Base-by-base conservation (phyloP, 257 asterid genomes). In the Solanum pennellii region DNA sequence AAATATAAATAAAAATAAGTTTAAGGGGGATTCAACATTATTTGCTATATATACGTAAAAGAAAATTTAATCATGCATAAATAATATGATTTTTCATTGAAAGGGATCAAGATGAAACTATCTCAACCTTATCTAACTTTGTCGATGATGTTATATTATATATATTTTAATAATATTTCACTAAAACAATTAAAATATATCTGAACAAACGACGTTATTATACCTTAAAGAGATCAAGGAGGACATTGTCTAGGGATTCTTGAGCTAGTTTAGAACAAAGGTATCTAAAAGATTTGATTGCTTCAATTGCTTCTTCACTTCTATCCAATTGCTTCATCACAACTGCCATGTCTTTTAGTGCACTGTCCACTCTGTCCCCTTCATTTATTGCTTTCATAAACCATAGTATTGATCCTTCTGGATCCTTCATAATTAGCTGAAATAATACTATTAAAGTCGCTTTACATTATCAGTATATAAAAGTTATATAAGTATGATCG, bases 251-350 rank as follows among this genome's bases (percentile, higher is more conserved):
- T 0, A 95, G 95, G 9, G 98, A 95, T 80, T 94, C 95, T 86
- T 94, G 98, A 49, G 98, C 83, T 27, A 90, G 90, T 89, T 87
- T 89, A 18, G 96, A 90, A 89, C 98, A 94, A 69, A 92, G 93
- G 27, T 86, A 49, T 9, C 98, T 93, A 56, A 94, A 94, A 21
- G 95, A 92, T 47, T 76, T 76, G 59, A 76, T 42, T 23, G 83
- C 83, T 76, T 41, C 59, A 41, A 76, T 76, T 2, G 83, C 98
- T 82, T 95, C 98, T 89, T 94, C 94, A 21, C 93, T 31, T 85
- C 98, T 88, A 52, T 93, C 92, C 65, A 95, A 89, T 62, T 95
- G 98, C 89, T 94, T 95, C 98, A 95, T 93, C 37, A 95, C 98
- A 4, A 94, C 92, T 10, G 96, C 98, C 98, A 95, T 95, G 83